Evolutionary conservation across 2,329 filamentous ascomycete genomes (phyloP).

Genomic region (Westerdykella aurantiaca): DNA sequence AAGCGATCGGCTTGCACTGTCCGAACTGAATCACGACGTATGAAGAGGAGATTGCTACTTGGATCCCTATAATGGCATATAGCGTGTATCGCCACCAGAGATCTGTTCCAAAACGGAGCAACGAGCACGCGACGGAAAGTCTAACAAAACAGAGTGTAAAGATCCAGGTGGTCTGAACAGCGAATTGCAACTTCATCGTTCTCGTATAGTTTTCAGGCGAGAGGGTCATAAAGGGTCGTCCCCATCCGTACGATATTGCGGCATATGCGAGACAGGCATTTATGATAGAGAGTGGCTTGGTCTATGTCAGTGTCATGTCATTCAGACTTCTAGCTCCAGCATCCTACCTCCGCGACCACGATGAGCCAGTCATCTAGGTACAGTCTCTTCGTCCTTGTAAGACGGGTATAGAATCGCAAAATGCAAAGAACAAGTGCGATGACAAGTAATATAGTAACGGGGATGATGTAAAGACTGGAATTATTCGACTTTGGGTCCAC

Average conservation of each 20-base stretch:
- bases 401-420: conserved; percentile 17
- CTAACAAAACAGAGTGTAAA: conserved; percentile 19
- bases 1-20: conserved; percentile 19
- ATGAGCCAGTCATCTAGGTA: conserved; percentile 25
- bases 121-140: conserved; percentile 20
- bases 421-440: conserved; percentile 17
- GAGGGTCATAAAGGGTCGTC: conserved; percentile 16
- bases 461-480: conserved; percentile 15
- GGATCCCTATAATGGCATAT: conserved; percentile 20
- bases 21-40: conserved; percentile 24
- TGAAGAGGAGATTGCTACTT: conserved; percentile 15
- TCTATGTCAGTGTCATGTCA: not conserved
- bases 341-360: conserved; percentile 18
- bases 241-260: conserved; percentile 19
- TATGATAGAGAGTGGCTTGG: conserved; percentile 14
- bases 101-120: conserved; percentile 18
- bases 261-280: conserved; percentile 12
- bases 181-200: conserved; percentile 19
- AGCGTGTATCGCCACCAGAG: conserved; percentile 16
- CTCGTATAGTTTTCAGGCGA: conserved; percentile 8
- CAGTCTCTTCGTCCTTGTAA: conserved; percentile 12
- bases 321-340: not conserved
- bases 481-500: conserved; percentile 19
- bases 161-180: conserved; percentile 21
- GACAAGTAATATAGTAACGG: conserved; percentile 14